These are phyloP conservation scores for Tuber umbilicatum DNA, from an alignment of 495 filamentous ascomycete species.

Conservation along the genomic window DNA sequence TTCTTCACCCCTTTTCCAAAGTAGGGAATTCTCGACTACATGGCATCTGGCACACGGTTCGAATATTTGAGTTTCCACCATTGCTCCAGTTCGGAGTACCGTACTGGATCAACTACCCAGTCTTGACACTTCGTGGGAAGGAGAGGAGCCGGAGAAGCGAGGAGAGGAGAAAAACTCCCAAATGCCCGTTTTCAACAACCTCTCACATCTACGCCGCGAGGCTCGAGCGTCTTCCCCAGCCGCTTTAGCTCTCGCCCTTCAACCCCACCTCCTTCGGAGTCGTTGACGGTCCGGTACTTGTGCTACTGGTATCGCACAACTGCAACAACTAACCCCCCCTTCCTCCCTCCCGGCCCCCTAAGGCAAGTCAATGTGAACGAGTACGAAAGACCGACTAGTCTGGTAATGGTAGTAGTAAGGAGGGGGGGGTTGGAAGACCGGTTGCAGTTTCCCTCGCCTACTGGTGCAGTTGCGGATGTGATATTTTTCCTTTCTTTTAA, in stretches of 20 bases:
- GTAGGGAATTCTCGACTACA: neutral
- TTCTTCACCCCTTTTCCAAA: neutral
- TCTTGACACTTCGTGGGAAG: neutral
- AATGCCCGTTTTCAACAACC: neutral
- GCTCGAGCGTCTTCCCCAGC: neutral
- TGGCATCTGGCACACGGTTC: neutral
- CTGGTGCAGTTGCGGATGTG: neutral
- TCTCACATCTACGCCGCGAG: neutral
- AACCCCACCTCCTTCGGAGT: neutral
- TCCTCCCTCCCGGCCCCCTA: neutral
- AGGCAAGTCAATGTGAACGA: neutral
- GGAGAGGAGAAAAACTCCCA: neutral
- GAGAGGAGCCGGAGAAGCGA: neutral
- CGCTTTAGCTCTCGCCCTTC: neutral
- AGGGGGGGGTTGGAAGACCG: neutral
- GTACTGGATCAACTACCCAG: neutral
- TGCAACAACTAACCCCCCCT: neutral
- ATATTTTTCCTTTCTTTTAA: neutral
- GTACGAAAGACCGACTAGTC: neutral
- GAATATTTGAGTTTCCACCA: neutral
- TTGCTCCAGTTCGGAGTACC: neutral
- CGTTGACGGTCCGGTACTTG: neutral
- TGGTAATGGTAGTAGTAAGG: neutral
- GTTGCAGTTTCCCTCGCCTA: neutral
- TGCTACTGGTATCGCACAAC: neutral